Percentiles rank a stretch among this genome's conserved stretches.
These are phyloP conservation scores for Eimeria sp. DNA, from an alignment of 169 alveolate species.

Conservation along the genomic window DNA sequence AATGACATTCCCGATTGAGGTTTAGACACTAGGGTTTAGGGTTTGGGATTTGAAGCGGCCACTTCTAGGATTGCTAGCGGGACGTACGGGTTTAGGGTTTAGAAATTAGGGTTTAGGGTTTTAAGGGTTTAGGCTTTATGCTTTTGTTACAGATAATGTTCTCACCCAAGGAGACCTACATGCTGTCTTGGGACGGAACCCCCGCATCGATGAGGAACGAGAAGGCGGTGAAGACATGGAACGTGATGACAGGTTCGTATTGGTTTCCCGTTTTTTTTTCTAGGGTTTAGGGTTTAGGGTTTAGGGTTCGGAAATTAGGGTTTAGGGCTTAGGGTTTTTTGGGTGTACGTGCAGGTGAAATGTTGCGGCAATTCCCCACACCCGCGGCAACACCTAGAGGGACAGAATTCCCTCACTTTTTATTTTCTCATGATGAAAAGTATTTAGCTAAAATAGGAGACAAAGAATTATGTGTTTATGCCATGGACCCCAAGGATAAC, in stretches of 20 bases:
- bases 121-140: constrained; percentile 27
- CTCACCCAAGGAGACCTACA: background rate
- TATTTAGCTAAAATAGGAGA: constrained; percentile 91
- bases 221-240: no score
- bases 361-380: constrained; percentile 84
- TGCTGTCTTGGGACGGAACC: no score
- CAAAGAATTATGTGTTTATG: constrained; percentile 84
- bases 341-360: constrained; percentile 62
- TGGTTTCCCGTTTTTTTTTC: background rate
- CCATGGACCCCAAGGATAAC: constrained; percentile 79
- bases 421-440: constrained; percentile 93
- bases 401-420: constrained; percentile 89
- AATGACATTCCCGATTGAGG: background rate
- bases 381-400: constrained; percentile 90
- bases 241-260: no score
- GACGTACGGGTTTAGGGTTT: background rate
- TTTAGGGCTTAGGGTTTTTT: constrained; percentile 46
- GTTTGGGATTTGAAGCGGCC: background rate
- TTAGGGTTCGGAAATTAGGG: constrained; percentile 2
- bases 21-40: background rate
- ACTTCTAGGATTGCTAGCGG: background rate
- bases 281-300: constrained; percentile 20
- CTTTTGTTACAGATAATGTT: background rate
- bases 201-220: no score
- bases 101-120: constrained; percentile 36